Conservation (phyloP, 441 rosid genomes). For the Sinapis alba region DNA sequence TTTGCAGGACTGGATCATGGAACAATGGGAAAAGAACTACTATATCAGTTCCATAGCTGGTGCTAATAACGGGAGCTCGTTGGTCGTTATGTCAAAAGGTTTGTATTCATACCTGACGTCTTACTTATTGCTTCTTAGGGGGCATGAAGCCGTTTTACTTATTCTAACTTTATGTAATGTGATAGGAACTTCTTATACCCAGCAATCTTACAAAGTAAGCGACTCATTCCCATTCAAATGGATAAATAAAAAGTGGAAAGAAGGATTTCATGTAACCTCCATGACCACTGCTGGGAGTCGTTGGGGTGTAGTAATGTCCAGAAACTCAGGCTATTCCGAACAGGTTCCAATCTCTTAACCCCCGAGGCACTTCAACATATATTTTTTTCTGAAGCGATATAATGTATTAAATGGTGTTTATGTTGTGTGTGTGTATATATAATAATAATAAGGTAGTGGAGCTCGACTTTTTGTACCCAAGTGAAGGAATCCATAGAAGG, state of each 20-base stretch:
- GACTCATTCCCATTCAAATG: conserved; percentile 85
- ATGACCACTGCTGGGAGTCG: conserved; percentile 83
- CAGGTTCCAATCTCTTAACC: conserved; percentile 48
- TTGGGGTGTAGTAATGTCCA: conserved; percentile 90
- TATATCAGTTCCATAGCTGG: conserved; percentile 86
- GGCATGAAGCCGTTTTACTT: conserved; percentile 1
- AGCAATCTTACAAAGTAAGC: conserved; percentile 87
- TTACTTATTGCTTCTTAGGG: neutral
- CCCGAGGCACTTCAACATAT: neutral
- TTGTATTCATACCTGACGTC: conserved; percentile 12
- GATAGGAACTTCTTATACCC: conserved; percentile 76
- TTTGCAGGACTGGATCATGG: conserved; percentile 87
- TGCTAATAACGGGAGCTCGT: conserved; percentile 74
- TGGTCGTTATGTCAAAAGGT: conserved; percentile 89
- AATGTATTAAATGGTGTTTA: neutral
- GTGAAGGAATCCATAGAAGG: conserved; percentile 80
- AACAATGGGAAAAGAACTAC: conserved; percentile 82
- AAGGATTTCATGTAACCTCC: conserved; percentile 84
- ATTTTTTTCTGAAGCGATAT: neutral
- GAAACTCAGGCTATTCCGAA: conserved; percentile 77
- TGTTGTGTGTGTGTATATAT: neutral
- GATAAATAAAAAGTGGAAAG: conserved; percentile 91
- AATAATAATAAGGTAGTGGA: conserved; percentile 91
- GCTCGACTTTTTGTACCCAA: conserved; percentile 84
- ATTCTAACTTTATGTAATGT: conserved; percentile 26